Percentiles rank a stretch among this genome's conserved stretches.
These are phyloP conservation scores for Poa annua DNA, from an alignment of 176 grass and related monocot genomes.

Conservation along the genomic window DNA sequence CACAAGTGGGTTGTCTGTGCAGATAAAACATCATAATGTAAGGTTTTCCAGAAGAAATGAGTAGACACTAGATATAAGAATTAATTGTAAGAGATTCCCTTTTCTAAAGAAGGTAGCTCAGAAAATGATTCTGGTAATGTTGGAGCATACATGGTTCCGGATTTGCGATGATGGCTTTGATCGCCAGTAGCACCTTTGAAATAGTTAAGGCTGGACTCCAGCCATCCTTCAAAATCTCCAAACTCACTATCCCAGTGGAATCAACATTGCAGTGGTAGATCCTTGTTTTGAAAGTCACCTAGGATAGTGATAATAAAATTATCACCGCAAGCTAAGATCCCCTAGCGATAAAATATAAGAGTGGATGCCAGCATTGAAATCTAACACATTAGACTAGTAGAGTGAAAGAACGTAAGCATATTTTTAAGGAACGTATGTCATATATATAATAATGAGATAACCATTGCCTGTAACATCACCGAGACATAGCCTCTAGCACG, in stretches of 20 bases:
- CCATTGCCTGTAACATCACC: not conserved
- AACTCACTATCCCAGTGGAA: conserved; percentile 57
- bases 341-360: not conserved
- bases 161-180: conserved; percentile 78
- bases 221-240: conserved; percentile 74
- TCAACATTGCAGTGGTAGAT: conserved; percentile 90
- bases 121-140: conserved; percentile 13
- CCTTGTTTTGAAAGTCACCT: conserved; percentile 92
- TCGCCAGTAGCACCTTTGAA: conserved; percentile 83
- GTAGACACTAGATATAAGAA: not conserved
- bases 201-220: conserved; percentile 94
- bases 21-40: conserved; percentile 35
- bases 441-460: conserved; percentile 7
- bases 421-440: conserved; percentile 15
- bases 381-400: not conserved
- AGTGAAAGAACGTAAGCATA: conserved; percentile 20
- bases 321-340: not conserved
- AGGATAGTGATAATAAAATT: conserved; percentile 28
- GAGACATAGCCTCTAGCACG: not conserved
- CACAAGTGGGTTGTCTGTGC: conserved; percentile 60
- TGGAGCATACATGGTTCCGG: conserved; percentile 78
- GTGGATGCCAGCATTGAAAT: not conserved
- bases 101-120: conserved; percentile 29
- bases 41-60: conserved; percentile 16
- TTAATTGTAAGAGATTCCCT: conserved; percentile 16